Evolutionary conservation across 768 basidiomycete species (phyloP), one percentile per base, ranked within the genome.

Genomic region (Scleroderma bovista): DNA sequence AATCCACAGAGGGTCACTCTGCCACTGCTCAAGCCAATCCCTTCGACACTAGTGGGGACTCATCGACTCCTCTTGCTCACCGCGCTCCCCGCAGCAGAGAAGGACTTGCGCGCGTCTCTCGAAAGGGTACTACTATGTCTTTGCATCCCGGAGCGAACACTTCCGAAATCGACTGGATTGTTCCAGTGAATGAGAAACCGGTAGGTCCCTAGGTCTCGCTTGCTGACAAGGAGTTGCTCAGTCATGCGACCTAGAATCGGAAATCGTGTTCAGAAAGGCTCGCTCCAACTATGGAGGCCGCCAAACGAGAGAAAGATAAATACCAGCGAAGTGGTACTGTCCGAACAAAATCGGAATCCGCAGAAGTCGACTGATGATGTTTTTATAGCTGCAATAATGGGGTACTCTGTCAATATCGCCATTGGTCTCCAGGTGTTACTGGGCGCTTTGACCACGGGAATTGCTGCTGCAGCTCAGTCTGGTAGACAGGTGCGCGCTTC

Each of bases 361-460:
- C 1, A 0, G 31, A 7, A 23, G 6, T 50, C 59, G 22, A 63
- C 23, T 19, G 12, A 22, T 43, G n/a, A 11, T 15, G 7, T 49
- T 23, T n/a, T 11, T 32, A 6, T 45, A 74, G 74, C 72, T 8
- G 46, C 57, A 48, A 52, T 50, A 43, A 67, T 67, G 5, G 60
- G 60, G 0, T 67, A 63, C 45, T 60, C 65, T 6, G 64, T 75
- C 32, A 75, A 75, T 48, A 47, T 69, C 12, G 82, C 84, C 0
- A 86, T 86, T 39, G 75, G 73, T 12, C 47, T 83, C 33, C 86
- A 87, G 59, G 79, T 87, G 3, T 34, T 83, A 0, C 64, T 87
- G 24, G 84, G 84, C 6, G 76, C 85, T 2, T 66, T 88, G 24
- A 86, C 83, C 6, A 87, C 85, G 0, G 85, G 79, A 1, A 53